phyloP scores from a whole-genome alignment of 257 asterid species.

The Asclepias syriaca region DNA sequence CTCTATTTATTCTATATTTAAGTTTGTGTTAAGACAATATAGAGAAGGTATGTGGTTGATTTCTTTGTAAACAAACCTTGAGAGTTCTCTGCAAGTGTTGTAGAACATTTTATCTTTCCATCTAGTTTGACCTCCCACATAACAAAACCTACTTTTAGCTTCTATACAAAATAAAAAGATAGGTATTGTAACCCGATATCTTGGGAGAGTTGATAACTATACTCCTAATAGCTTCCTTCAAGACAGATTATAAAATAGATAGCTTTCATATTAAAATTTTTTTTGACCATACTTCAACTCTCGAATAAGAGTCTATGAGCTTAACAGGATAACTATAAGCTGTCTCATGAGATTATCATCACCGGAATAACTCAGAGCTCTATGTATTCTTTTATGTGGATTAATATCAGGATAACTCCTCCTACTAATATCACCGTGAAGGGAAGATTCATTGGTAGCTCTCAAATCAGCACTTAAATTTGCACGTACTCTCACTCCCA shows the following conservation, averaged over 20 bases:
- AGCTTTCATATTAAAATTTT: no score
- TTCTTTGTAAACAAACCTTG: conserved; percentile 30
- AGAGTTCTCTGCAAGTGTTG: conserved; percentile 72
- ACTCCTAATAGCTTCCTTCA: no score
- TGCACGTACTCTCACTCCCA: conserved; percentile 27
- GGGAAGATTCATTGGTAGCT: conserved; percentile 22
- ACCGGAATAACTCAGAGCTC: conserved; percentile 22
- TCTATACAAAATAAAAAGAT: conserved; percentile 60
- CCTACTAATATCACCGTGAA: conserved; percentile 22
- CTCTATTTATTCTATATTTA: no score
- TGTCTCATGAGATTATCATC: conserved; percentile 3
- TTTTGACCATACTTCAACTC: no score
- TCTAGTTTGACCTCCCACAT: conserved; percentile 70
- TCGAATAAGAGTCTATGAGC: conserved; percentile 1
- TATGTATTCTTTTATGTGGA: conserved; percentile 20
- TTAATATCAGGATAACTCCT: conserved; percentile 18
- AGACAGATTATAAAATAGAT: no score
- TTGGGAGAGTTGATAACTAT: no score
- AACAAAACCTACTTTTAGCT: conserved; percentile 66
- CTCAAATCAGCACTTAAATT: conserved; percentile 24
- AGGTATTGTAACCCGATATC: conserved; percentile 19
- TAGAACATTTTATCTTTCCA: conserved; percentile 86
- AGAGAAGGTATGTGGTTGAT: no score
- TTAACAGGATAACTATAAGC: conserved; percentile 26
- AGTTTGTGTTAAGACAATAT: no score